Evolutionary conservation across 2,329 filamentous ascomycete species (phyloP), one percentile per base, ranked within the genome.

Genomic region (Aspergillus fumigatiaffinis): DNA sequence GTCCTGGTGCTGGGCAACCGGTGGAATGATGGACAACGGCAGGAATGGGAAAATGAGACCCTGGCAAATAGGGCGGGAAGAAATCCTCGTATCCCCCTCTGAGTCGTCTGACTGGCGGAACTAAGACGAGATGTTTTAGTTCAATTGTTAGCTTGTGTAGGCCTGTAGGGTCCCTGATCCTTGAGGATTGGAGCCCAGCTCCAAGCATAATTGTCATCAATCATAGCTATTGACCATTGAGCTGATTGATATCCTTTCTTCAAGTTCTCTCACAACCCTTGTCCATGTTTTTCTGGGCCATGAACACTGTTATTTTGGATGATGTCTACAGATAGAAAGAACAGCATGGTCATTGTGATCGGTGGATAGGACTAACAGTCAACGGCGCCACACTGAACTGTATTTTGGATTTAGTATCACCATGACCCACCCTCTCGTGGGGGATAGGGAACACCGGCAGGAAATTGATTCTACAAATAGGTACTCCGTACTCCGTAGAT

Each of bases 301-400:
- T 7, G 32, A 17, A 7, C 14, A 7, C 14, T 38, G 14, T n/a
- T 38, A 17, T n/a, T 32, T 38, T 38, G 14, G 32, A 38, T 7
- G 17, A 6, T 2, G 14, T 29, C 14, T 17, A 38, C 14, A 38
- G 32, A 38, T 17, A 38, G 5, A 38, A 17, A 17, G 14, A 38
- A 6, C 32, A 38, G 32, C 32, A 17, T 7, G 32, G 14, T 17
- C 14, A 17, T 17, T 3, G 14, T 38, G 32, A 38, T 3, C 14
- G 6, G 32, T 23, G 53, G 38, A 42, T 49, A 46, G n/a, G 25
- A 50, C 56, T 55, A 55, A 50, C 20, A 44, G 32, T 26, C 32
- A 55, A 58, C 49, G 56, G 56, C 20, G 50, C 55, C 48, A 38
- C 35, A 46, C 52, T 52, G 41, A 58, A 58, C 49, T 55, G 49